Evolutionary conservation across 768 basidiomycete species (phyloP), one percentile per base, ranked within the genome.

Genomic region (Tulasnella sp.): DNA sequence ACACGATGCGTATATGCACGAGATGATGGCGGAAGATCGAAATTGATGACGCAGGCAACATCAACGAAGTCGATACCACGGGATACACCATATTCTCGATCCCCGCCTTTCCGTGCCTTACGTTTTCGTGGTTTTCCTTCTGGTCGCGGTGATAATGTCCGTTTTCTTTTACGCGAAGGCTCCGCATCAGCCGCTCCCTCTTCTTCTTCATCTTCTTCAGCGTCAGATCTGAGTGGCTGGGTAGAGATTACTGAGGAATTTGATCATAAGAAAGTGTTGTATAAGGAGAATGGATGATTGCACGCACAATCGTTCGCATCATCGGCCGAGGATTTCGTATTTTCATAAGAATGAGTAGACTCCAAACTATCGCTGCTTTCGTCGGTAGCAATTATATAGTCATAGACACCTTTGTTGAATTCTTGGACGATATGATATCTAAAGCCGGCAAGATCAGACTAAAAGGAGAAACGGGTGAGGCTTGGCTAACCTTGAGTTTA

Each of bases 381-480:
- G 61, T 98, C 93, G 8, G 92, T 93, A 0, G 95, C 95, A 48
- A 99, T 95, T 56, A 98, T 90, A 64, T 98, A 96, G 63, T 99
- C 91, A 59, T 96, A 98, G 6, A 95, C 88, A 2, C 95, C 95
- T 59, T 88, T 86, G 66, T 99, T 99, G 62, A 99, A 99, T 65
- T 96, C 95, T 59, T 99, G 92, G 1, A 99, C 95, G 1, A 83
- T 83, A 61, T 99, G 95, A 61, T 91, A 95, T 65, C 89, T 90
- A 3, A 5, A 44, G 1, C 24, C 22, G 6, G 42, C 16, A 24
- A 12, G 40, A 15, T 32, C 19, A 10, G 27, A 15, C 9, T 5
- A 2, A 6, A 37, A 10, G 5, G 16, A 35, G 8, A 25, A 12
- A 19, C 24, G 9, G 8, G 45, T n/a, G 9, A 16, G 32, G 51